Evolutionary conservation across 2,329 filamentous ascomycete species (phyloP).

Genomic region (Bipolaris bicolor): DNA sequence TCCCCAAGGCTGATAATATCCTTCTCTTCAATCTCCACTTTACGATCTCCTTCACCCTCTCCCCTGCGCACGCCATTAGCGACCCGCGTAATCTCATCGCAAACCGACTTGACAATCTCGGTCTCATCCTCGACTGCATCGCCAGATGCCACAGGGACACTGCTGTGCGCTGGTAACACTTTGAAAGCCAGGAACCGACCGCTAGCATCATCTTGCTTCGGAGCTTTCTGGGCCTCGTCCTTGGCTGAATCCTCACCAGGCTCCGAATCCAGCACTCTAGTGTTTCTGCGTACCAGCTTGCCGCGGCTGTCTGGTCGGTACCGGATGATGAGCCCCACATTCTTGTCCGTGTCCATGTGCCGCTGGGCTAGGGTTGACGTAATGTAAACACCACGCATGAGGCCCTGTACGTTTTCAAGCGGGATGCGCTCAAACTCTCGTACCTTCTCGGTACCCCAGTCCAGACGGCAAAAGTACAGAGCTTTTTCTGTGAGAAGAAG

Average conservation of each 20-base stretch:
- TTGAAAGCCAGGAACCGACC: constrained; percentile 61
- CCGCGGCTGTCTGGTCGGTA: constrained; percentile 74
- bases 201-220: constrained; percentile 26
- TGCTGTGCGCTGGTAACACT: constrained; percentile 58
- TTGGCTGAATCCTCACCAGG: constrained; percentile 22
- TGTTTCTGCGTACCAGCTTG: constrained; percentile 81
- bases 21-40: constrained; percentile 57
- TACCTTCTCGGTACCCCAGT: constrained; percentile 95
- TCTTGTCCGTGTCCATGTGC: constrained; percentile 77
- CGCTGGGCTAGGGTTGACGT: constrained; percentile 81
- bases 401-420: constrained; percentile 71
- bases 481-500: constrained; percentile 84
- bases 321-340: constrained; percentile 81
- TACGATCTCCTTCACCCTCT: constrained; percentile 46
- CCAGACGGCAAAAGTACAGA: constrained; percentile 87
- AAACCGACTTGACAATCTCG: constrained; percentile 69
- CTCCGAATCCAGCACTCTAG: constrained; percentile 71
- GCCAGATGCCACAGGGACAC: constrained; percentile 31
- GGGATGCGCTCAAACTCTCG: constrained; percentile 87
- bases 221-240: constrained; percentile 23
- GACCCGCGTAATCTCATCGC: constrained; percentile 76
- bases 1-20: constrained; percentile 85
- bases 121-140: constrained; percentile 52
- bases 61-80: constrained; percentile 58
- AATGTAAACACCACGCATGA: constrained; percentile 86